Percentiles rank a stretch among this genome's conserved stretches.
These are phyloP conservation scores for Taiozyma onychis DNA, from an alignment of 1,139 yeast species.

Conservation along the genomic window DNA sequence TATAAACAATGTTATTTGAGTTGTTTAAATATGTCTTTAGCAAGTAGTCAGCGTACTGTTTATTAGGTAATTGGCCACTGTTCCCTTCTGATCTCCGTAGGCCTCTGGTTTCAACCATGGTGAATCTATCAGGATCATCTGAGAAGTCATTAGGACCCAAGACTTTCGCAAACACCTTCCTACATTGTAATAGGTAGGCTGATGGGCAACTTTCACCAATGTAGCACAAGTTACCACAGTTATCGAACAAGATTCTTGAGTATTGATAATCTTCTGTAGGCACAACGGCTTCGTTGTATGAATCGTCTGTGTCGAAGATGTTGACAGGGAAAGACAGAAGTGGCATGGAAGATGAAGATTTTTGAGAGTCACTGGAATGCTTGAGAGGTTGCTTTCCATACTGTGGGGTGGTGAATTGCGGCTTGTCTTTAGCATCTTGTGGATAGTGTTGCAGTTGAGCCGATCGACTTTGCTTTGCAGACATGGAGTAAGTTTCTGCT, in stretches of 20 bases:
- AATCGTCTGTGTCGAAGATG: constrained; percentile 12
- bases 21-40: constrained; percentile 30
- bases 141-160: constrained; percentile 30
- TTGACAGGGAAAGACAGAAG: constrained; percentile 15
- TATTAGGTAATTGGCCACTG: constrained; percentile 29
- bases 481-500: not conserved
- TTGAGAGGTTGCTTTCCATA: not conserved
- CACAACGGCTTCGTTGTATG: constrained; percentile 8
- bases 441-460: not conserved
- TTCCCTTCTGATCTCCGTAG: constrained; percentile 11
- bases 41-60: constrained; percentile 26
- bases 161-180: constrained; percentile 26
- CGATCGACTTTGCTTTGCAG: not conserved
- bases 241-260: constrained; percentile 28
- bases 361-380: not conserved
- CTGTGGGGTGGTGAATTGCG: not conserved
- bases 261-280: constrained; percentile 26
- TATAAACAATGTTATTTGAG: constrained; percentile 32
- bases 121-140: constrained; percentile 32
- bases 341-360: constrained; percentile 3
- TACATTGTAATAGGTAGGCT: constrained; percentile 29
- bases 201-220: constrained; percentile 33
- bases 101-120: constrained; percentile 30
- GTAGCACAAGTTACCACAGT: constrained; percentile 28
- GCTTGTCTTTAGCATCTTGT: not conserved